These are phyloP conservation scores for Aspergillus quadricinctus DNA, from an alignment of 2,329 filamentous ascomycete genomes.

Conservation along the genomic window DNA sequence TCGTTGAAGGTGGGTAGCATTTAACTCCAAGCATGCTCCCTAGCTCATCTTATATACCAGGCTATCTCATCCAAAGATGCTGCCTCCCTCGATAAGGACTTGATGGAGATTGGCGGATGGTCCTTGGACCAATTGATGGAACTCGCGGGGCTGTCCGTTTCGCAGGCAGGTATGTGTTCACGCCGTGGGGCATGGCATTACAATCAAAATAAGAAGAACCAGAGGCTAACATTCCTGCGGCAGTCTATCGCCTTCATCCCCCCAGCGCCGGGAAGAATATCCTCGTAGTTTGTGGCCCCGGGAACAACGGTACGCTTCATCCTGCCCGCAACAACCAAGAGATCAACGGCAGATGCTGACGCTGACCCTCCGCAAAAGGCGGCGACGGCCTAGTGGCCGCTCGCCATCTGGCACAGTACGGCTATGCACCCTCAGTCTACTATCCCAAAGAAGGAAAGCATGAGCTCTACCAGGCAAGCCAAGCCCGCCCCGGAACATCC, in stretches of 20 bases:
- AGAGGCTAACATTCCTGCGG: slow-evolving; percentile 1
- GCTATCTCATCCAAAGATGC: slow-evolving; percentile 85
- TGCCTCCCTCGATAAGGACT: slow-evolving; percentile 81
- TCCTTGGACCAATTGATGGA: slow-evolving; percentile 98
- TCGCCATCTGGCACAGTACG: slow-evolving; percentile 85
- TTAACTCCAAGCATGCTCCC: neutral
- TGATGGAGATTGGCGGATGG: slow-evolving; percentile 84
- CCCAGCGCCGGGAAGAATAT: slow-evolving; percentile 65
- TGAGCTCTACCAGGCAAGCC: slow-evolving; percentile 73
- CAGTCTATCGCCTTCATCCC: slow-evolving; percentile 82
- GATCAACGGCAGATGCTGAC: neutral
- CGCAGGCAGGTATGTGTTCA: slow-evolving; percentile 66
- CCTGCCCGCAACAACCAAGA: neutral
- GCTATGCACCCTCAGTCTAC: slow-evolving; percentile 83
- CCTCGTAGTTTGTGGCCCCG: slow-evolving; percentile 85
- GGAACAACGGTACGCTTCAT: slow-evolving; percentile 52
- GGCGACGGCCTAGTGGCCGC: slow-evolving; percentile 94
- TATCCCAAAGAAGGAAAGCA: slow-evolving; percentile 91
- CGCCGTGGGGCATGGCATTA: neutral
- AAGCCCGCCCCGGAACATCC: neutral
- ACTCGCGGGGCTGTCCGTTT: slow-evolving; percentile 85
- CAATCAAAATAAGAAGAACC: neutral
- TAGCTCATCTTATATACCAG: slow-evolving; percentile 40
- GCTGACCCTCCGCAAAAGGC: slow-evolving; percentile 48
- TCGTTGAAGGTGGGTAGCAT: slow-evolving; percentile 34